phyloP scores from a whole-genome alignment of 371 early-diverging fungal genomes.

The Zopfochytrium polystomum region DNA sequence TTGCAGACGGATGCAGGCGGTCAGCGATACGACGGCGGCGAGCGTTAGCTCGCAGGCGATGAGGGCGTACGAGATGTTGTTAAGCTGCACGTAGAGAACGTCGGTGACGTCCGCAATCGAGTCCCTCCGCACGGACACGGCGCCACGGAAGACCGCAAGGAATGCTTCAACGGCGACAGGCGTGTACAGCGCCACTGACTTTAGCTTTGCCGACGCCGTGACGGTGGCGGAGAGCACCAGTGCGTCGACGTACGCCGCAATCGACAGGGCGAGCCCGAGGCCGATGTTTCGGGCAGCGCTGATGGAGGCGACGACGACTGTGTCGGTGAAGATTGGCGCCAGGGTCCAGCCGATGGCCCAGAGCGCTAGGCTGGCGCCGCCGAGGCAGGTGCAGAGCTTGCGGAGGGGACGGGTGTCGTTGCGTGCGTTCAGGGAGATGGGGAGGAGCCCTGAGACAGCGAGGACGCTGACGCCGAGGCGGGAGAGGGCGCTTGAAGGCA shows the following conservation, averaged over 20 bases:
- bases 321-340: not conserved
- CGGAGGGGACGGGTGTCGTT: not conserved
- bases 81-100: not conserved
- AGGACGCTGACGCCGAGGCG: not conserved
- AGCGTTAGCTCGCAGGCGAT: not conserved
- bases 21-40: constrained; percentile 3
- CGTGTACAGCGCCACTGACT: not conserved
- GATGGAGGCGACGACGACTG: not conserved
- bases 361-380: not conserved
- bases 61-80: constrained; percentile 1
- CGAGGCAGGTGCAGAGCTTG: not conserved
- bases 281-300: not conserved
- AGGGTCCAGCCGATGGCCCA: constrained; percentile 4
- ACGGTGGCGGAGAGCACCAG: not conserved
- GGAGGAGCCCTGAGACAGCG: not conserved
- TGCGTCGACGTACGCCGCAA: not conserved
- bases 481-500: not conserved
- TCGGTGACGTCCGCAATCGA: constrained; percentile 6
- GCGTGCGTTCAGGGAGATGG: not conserved
- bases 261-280: not conserved
- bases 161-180: not conserved
- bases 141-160: constrained; percentile 11
- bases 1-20: not conserved
- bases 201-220: not conserved
- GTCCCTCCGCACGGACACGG: constrained; percentile 15